A percentile compares a stretch with the other conserved stretches of the same genome.
phyloP scores from a whole-genome alignment of 306 rosid genomes.

The Coriaria nepalensis region DNA sequence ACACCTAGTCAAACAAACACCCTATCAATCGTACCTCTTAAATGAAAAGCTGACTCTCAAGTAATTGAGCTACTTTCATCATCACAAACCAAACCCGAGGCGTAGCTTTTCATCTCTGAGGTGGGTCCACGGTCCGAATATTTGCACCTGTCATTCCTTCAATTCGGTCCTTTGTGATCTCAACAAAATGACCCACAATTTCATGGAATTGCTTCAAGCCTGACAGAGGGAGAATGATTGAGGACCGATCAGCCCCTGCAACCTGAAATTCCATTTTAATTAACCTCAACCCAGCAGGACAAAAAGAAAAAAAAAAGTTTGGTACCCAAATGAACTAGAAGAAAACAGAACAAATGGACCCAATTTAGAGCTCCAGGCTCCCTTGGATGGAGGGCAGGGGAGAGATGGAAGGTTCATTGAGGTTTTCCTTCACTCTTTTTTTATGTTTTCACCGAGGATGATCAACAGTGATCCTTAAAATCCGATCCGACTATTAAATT shows the following conservation, averaged over 20 bases:
- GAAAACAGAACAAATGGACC: neutral
- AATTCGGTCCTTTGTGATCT: conserved; percentile 85
- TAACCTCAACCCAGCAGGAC: conserved; percentile 7
- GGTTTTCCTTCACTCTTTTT: too few species aligned
- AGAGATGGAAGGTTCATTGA: too few species aligned
- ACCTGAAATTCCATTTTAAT: conserved; percentile 44
- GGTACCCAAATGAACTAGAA: conserved; percentile 5
- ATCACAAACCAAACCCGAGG: conserved; percentile 24
- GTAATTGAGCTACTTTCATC: conserved; percentile 24
- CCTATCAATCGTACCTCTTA: too few species aligned
- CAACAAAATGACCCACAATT: conserved; percentile 96
- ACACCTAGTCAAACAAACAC: too few species aligned
- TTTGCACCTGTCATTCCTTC: conserved; percentile 92
- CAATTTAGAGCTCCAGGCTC: too few species aligned
- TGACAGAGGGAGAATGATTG: conserved; percentile 94
- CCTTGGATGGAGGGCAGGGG: too few species aligned
- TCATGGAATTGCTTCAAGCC: conserved; percentile 97
- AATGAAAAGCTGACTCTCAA: too few species aligned
- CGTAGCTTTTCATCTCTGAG: conserved; percentile 55
- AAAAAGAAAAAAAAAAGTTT: neutral
- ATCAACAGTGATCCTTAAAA: too few species aligned
- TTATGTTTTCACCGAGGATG: too few species aligned
- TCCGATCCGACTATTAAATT: too few species aligned
- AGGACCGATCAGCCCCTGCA: conserved; percentile 96
- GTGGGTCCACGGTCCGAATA: conserved; percentile 90